These are phyloP conservation scores for Xanthoceras sorbifolium DNA, from an alignment of 345 rosid genomes.

Conservation along the genomic window DNA sequence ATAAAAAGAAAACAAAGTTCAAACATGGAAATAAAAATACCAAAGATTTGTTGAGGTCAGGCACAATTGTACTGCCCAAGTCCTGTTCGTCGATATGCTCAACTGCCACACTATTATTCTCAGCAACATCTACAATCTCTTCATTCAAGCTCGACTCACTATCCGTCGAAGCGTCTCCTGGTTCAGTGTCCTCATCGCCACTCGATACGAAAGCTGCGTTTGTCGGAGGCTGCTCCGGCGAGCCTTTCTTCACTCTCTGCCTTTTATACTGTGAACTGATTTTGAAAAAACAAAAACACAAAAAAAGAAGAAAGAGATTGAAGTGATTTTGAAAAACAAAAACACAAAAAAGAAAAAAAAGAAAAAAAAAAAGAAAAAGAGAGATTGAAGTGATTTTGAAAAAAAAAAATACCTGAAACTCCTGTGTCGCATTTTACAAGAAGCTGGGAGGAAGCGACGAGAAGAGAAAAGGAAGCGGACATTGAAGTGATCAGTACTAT, in stretches of 20 bases:
- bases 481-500: constrained; percentile 13
- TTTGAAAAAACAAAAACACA: not conserved
- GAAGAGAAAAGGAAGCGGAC: constrained; percentile 43
- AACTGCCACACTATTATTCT: constrained; percentile 23
- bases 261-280: constrained; percentile 48
- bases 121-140: constrained; percentile 21
- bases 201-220: constrained; percentile 35
- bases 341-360: too few species aligned
- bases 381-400: not conserved
- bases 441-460: constrained; percentile 51
- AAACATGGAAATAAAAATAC: constrained; percentile 27
- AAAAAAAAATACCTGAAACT: constrained; percentile 50
- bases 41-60: constrained; percentile 53
- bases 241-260: constrained; percentile 55
- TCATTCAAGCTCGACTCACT: constrained; percentile 22
- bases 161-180: constrained; percentile 31
- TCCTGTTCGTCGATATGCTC: constrained; percentile 32
- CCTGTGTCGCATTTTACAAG: constrained; percentile 72
- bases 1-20: too few species aligned
- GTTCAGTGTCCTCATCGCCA: constrained; percentile 45
- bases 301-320: not conserved
- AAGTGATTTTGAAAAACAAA: not conserved
- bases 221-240: constrained; percentile 42
- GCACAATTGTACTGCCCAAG: constrained; percentile 31
- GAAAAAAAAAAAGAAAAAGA: too few species aligned